A percentile compares a stretch with the other conserved stretches of the same genome.
phyloP scores from a whole-genome alignment of 2,329 filamentous ascomycete species.

The Cladosporium sp. region DNA sequence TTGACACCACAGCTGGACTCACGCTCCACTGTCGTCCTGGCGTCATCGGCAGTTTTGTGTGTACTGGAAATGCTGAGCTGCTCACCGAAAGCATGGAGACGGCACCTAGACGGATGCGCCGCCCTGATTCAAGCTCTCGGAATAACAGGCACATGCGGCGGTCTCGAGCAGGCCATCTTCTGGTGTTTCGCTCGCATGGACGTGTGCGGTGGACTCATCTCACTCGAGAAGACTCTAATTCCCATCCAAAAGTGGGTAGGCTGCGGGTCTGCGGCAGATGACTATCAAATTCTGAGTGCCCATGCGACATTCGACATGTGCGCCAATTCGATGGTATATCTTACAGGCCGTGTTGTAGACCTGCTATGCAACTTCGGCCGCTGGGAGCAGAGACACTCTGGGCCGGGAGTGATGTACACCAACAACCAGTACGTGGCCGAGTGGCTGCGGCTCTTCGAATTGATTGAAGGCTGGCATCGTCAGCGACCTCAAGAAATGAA shows the following conservation, averaged over 20 bases:
- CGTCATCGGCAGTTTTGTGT: slow-evolving; percentile 46
- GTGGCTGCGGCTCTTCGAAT: slow-evolving; percentile 31
- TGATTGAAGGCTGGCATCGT: slow-evolving; percentile 31
- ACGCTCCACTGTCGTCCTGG: slow-evolving; percentile 44
- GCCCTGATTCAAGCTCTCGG: slow-evolving; percentile 49
- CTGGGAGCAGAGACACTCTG: slow-evolving; percentile 26
- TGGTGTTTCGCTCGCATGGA: slow-evolving; percentile 60
- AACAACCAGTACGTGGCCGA: slow-evolving; percentile 17
- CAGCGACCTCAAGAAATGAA: slow-evolving; percentile 31
- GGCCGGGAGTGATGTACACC: slow-evolving; percentile 26
- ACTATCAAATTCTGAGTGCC: slow-evolving; percentile 34
- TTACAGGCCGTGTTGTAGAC: slow-evolving; percentile 46
- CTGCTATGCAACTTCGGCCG: slow-evolving; percentile 28
- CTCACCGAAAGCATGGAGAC: slow-evolving; percentile 49
- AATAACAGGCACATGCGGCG: slow-evolving; percentile 50
- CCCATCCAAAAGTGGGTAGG: slow-evolving; percentile 47
- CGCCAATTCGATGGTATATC: slow-evolving; percentile 57
- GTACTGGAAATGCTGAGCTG: slow-evolving; percentile 49
- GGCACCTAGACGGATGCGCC: slow-evolving; percentile 55
- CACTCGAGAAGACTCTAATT: slow-evolving; percentile 47
- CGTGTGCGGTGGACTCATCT: slow-evolving; percentile 53
- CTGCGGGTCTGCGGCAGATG: slow-evolving; percentile 35
- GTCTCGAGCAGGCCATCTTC: slow-evolving; percentile 52
- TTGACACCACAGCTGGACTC: slow-evolving; percentile 41
- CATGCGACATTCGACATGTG: slow-evolving; percentile 48